Conservation (phyloP, 805 yeast species). For the Teunomyces pallodes region DNA sequence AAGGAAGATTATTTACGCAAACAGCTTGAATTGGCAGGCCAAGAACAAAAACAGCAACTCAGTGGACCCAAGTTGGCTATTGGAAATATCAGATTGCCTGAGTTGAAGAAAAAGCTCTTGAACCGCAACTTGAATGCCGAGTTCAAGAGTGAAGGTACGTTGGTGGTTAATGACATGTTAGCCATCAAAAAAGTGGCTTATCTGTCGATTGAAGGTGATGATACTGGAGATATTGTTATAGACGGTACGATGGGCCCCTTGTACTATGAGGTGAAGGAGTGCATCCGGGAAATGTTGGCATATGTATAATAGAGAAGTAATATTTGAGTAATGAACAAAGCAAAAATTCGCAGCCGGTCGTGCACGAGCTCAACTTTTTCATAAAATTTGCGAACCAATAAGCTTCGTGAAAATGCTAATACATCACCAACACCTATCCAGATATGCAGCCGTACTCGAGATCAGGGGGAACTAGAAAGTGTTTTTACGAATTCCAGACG, state of each 20-base stretch:
- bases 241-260: slow-evolving; percentile 77
- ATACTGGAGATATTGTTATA: slow-evolving; percentile 78
- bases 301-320: slow-evolving; percentile 45
- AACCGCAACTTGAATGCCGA: slow-evolving; percentile 70
- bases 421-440: background rate
- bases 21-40: slow-evolving; percentile 8
- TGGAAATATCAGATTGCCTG: slow-evolving; percentile 86
- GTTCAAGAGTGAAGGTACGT: slow-evolving; percentile 88
- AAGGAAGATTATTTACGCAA: slow-evolving; percentile 13
- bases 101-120: slow-evolving; percentile 62
- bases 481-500: slow-evolving; percentile 47
- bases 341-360: slow-evolving; percentile 5
- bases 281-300: slow-evolving; percentile 73
- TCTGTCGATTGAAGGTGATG: slow-evolving; percentile 39
- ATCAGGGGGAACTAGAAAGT: slow-evolving; percentile 47
- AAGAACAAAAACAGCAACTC: background rate
- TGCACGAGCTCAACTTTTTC: slow-evolving; percentile 5
- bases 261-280: slow-evolving; percentile 73
- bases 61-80: slow-evolving; percentile 56
- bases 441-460: slow-evolving; percentile 47
- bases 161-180: slow-evolving; percentile 77
- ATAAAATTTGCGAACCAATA: slow-evolving; percentile 4
- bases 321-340: background rate
- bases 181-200: slow-evolving; percentile 65
- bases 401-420: slow-evolving; percentile 5